These are phyloP conservation scores for Pholiota molesta DNA, from an alignment of 768 basidiomycete genomes.

Conservation along the genomic window DNA sequence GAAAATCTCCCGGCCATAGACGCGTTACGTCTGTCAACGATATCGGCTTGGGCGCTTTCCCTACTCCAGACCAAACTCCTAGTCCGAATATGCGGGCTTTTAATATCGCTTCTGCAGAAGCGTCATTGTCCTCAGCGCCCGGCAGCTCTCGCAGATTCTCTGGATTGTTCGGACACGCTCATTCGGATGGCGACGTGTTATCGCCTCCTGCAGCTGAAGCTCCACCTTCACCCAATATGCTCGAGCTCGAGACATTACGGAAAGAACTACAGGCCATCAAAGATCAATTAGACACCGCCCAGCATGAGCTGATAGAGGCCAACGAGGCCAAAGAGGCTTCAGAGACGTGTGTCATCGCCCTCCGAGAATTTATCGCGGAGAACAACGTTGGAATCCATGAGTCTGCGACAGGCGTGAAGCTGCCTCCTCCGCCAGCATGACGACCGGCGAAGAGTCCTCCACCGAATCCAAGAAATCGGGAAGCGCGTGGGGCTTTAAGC, in stretches of 20 bases:
- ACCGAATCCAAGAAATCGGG: constrained; percentile 32
- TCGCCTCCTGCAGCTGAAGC: constrained; percentile 16
- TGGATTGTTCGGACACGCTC: constrained; percentile 53
- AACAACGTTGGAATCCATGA: constrained; percentile 57
- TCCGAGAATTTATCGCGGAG: constrained; percentile 82
- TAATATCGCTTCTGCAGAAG: constrained; percentile 36
- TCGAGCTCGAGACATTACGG: constrained; percentile 60
- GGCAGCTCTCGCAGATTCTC: constrained; percentile 46
- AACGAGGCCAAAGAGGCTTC: constrained; percentile 88
- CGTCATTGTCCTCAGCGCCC: constrained; percentile 23
- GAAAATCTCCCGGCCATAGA: constrained; percentile 54
- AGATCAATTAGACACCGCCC: constrained; percentile 62
- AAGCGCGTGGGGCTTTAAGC: constrained; percentile 68
- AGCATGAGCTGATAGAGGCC: constrained; percentile 72
- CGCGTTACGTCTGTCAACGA: constrained; percentile 80
- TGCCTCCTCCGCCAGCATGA: constrained; percentile 45
- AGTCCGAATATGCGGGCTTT: constrained; percentile 37
- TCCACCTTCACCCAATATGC: constrained; percentile 12
- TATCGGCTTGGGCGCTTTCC: constrained; percentile 39
- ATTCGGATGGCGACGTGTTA: constrained; percentile 38
- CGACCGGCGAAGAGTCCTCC: constrained; percentile 37
- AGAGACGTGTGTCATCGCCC: constrained; percentile 79
- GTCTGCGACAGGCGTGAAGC: constrained; percentile 32
- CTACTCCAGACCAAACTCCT: constrained; percentile 34
- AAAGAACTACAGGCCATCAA: constrained; percentile 60